Evolutionary conservation across 768 basidiomycete genomes (phyloP), one percentile per base, ranked within the genome.

Genomic region (Pleurotus tuber-regium): DNA sequence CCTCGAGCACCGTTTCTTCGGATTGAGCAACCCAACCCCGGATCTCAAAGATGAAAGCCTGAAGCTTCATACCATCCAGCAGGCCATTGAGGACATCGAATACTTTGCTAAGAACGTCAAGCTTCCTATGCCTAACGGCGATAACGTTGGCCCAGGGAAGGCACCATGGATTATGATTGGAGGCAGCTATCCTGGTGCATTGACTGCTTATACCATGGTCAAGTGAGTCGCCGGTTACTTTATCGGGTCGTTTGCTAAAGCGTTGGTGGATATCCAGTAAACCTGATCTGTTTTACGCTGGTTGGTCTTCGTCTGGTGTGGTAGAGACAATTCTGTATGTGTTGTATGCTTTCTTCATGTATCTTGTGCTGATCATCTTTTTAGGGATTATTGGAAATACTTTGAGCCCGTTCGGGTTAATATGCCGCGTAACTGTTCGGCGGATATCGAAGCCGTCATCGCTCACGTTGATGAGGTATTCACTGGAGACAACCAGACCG

Each of bases 1-100:
- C 25, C 54, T 87, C 18, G 86, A 89, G 58, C 87, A 89, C 59
- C 76, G 87, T 24, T 90, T 84, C 72, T 89, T 82, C 53, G 87
- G 87, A 10, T 66, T 78, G 16, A 89, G 86, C 51, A 89, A 87
- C 60, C 87, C 87, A 3, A 75, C 73, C 40, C 68, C 76, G 18
- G 74, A 87, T 61, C 75, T 89, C 21, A 77, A 70, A 25, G 77
- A 77, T 26, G 64, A 75, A 57, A 86, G 82, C 59, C 66, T 89
- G 39, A 66, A 69, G 43, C 57, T 79, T 11, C 83, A 83, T 61
- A 88, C 84, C 1, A 75, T 89, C 42, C 81, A 86, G 61, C 87
- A 89, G 66, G 83, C 85, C 9, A 80, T 87, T 54, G 81, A 87
- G 43, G 86, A 89, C 58, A 64, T 88, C 33, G 84, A 73, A 8